These are phyloP conservation scores for Huiozyma sinensis DNA, from an alignment of 805 yeast genomes.

Conservation along the genomic window DNA sequence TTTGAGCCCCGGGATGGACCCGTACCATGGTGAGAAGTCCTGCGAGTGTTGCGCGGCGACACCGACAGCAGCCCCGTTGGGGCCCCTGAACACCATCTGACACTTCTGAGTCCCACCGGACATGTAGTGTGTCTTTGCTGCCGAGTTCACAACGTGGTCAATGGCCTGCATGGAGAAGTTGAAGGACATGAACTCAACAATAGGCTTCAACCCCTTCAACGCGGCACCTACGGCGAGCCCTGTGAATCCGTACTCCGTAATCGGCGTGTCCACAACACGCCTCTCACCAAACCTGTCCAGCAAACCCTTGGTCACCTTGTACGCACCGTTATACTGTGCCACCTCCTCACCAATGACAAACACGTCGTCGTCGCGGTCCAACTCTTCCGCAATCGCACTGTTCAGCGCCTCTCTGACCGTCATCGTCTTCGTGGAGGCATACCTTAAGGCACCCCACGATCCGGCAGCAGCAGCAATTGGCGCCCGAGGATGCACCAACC, in stretches of 20 bases:
- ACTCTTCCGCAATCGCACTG: constrained; percentile 91
- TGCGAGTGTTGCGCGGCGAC: constrained; percentile 99
- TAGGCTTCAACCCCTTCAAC: constrained; percentile 91
- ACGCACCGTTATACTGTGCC: constrained; percentile 98
- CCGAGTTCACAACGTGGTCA: constrained; percentile 96
- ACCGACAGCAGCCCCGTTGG: constrained; percentile 99
- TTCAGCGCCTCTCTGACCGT: constrained; percentile 97
- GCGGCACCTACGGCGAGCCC: constrained; percentile 94
- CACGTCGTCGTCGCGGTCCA: constrained; percentile 89
- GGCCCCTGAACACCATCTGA: constrained; percentile 97
- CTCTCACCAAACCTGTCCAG: constrained; percentile 91
- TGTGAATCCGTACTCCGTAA: constrained; percentile 98
- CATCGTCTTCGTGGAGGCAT: constrained; percentile 44
- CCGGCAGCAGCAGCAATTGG: too few species aligned
- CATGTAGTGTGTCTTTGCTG: constrained; percentile 98
- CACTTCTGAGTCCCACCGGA: constrained; percentile 98
- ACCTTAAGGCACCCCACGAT: too few species aligned
- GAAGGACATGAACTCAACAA: constrained; percentile 97
- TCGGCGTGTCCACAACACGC: constrained; percentile 92
- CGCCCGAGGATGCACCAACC: too few species aligned
- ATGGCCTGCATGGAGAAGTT: constrained; percentile 99
- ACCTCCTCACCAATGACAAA: constrained; percentile 98
- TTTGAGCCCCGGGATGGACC: constrained; percentile 94
- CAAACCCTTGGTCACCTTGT: constrained; percentile 91
- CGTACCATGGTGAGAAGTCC: constrained; percentile 96